Base-by-base conservation (phyloP, 2,329 filamentous ascomycete species). In the Fusarium tupiense region DNA sequence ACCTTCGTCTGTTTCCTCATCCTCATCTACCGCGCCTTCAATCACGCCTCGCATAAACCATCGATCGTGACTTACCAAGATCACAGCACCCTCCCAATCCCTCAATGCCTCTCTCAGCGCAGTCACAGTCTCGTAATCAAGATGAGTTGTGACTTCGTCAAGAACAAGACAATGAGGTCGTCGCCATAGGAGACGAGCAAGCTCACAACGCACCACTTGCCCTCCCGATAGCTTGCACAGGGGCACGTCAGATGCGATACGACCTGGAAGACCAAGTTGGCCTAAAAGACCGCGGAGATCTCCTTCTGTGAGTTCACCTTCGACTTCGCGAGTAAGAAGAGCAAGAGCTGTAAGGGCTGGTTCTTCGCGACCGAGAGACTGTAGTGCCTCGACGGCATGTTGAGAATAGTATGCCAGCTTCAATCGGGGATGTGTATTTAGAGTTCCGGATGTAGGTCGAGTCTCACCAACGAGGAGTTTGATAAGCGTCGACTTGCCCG, bases 91-190 rank as follows among this genome's bases (percentile, higher is more conserved):
- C 63, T 91, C 88, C 87, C 93, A 97, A 6, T 83, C 83, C 20
- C 88, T 86, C 71, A 97, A 81, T 5, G 92, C 92, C 31, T 89
- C 86, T 2, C 92, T 87, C 62, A 97, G 82, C 5, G 92, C 93
- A 13, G 90, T 88, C 31, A 96, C 93, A 0, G 93, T 96, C 82
- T 96, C 90, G 71, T 93, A 93, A 80, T 97, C 94, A 46, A 97
- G 86, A 84, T 97, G 94, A 2, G 94, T 96, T 12, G 94, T 96
- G 31, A 94, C 91, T 81, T 94, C 94, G 79, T 96, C 94, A 13
- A 96, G 87, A 11, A 96, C 87, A 6, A 96, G 86, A 64, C 93
- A 88, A 73, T 95, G 93, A 26, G 93, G 93, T 8, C 88, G 85
- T 46, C 84, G 85, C 87, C 91, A 92, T 41, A 96, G 83, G n/a